These are phyloP conservation scores for Tinospora cordifolia DNA, from an alignment of 164 flowering plant species.

Conservation along the genomic window DNA sequence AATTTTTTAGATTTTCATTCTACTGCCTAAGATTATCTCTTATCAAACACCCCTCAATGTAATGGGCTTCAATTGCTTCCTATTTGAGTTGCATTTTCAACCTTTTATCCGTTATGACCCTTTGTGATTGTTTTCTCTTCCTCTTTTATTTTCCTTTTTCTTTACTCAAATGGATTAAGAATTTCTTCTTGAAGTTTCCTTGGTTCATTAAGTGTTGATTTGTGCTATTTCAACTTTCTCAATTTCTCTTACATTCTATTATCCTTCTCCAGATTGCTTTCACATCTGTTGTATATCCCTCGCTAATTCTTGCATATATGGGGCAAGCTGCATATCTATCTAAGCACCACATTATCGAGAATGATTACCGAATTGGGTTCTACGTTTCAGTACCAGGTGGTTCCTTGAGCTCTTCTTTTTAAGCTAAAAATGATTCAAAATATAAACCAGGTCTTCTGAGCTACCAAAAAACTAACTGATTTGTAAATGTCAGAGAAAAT, in stretches of 20 bases:
- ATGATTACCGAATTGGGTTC: slow-evolving; percentile 54
- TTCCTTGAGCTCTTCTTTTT: neutral
- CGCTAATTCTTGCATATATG: slow-evolving; percentile 81
- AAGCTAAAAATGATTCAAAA: neutral
- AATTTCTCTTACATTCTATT: neutral
- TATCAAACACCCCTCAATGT: no score
- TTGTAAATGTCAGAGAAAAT: slow-evolving; percentile 37
- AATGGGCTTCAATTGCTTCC: no score
- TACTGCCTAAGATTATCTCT: no score
- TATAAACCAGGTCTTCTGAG: neutral
- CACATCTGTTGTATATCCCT: slow-evolving; percentile 72
- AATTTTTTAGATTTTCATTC: no score
- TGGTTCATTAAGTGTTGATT: no score
- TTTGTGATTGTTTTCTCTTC: no score
- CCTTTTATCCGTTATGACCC: no score
- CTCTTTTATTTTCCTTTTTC: no score
- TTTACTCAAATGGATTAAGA: no score
- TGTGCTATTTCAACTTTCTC: no score
- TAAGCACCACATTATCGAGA: slow-evolving; percentile 41
- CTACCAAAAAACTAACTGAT: slow-evolving; percentile 1
- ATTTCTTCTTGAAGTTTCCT: no score
- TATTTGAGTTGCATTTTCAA: no score
- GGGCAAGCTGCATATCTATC: slow-evolving; percentile 92
- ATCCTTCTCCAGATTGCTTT: slow-evolving; percentile 64
- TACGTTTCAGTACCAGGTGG: slow-evolving; percentile 87